phyloP scores from a whole-genome alignment of 2,329 filamentous ascomycete species.

The Talaromyces sp. region DNA sequence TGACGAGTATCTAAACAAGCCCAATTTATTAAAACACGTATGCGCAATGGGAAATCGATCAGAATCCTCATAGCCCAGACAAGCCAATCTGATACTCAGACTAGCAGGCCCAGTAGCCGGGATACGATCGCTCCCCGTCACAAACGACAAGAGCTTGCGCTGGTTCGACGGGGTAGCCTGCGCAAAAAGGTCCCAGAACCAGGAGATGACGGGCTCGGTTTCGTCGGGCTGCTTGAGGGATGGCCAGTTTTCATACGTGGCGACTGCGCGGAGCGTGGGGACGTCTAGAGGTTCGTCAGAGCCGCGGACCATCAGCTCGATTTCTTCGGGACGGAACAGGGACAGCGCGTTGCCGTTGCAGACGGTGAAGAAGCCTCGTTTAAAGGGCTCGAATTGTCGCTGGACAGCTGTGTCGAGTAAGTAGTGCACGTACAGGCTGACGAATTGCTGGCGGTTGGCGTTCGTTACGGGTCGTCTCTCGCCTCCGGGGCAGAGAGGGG shows the following conservation, averaged over 20 bases:
- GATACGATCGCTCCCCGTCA: slow-evolving; percentile 86
- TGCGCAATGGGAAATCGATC: slow-evolving; percentile 75
- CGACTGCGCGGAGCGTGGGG: slow-evolving; percentile 66
- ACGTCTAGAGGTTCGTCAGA: slow-evolving; percentile 82
- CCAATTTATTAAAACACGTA: slow-evolving; percentile 85
- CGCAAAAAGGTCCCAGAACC: slow-evolving; percentile 86
- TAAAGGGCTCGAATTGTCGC: slow-evolving; percentile 88
- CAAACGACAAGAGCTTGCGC: slow-evolving; percentile 73
- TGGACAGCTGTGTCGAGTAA: slow-evolving; percentile 71
- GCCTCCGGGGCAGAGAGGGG: slow-evolving; percentile 70
- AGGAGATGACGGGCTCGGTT: slow-evolving; percentile 64
- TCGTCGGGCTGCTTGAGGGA: slow-evolving; percentile 26
- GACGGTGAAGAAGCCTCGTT: slow-evolving; percentile 87
- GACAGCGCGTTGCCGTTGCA: slow-evolving; percentile 83
- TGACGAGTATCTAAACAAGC: slow-evolving; percentile 66
- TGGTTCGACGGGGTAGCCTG: slow-evolving; percentile 62
- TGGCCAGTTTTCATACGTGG: slow-evolving; percentile 75
- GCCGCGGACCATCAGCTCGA: slow-evolving; percentile 78
- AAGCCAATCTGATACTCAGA: slow-evolving; percentile 69
- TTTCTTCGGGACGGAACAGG: slow-evolving; percentile 84
- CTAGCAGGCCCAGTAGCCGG: slow-evolving; percentile 81
- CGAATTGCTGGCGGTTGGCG: slow-evolving; percentile 75
- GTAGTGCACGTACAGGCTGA: slow-evolving; percentile 76
- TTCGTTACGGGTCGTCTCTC: slow-evolving; percentile 76
- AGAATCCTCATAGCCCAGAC: slow-evolving; percentile 70